Base-by-base conservation (phyloP, 176 grass and related monocot species). In the Phyllostachys edulis region DNA sequence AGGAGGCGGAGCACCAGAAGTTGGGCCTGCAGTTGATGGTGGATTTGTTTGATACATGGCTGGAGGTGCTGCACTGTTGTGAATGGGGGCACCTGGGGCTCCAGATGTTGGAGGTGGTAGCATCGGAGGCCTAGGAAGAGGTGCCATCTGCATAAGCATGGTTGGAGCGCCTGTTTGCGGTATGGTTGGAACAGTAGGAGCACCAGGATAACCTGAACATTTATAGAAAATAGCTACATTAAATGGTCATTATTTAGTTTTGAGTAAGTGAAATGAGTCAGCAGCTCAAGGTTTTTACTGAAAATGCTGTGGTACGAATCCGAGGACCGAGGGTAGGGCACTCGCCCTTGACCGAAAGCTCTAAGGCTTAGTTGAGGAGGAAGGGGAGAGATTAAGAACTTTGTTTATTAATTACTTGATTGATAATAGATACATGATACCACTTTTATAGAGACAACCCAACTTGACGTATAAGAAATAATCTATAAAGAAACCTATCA, bases 61-160 rank as follows among this genome's bases (percentile, higher is more conserved):
- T 66, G 82, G 74, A 82, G 87, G 73, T 15, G 89, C 73, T 65
- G 64, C 63, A n/a, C 63, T 82, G 70, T 74, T 91, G 45, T 86
- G 73, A 39, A 82, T 56, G 3, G 86, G 74, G 7, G 63, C 79
- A 29, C 73, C 75, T 67, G 77, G 80, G 84, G 57, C 81, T 61
- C 81, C 89, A 66, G 89, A 92, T 67, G 73, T 87, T n/a, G 92
- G 92, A 70, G 77, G 89, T 27, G 62, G 64, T 76, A 94, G 68
- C 20, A 74, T 85, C 20, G 87, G 89, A 32, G 92, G 92, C 74
- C 89, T 87, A 29, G 92, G 92, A n/a, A 92, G 89, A 40, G 77
- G 80, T 12, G 82, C 66, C 66, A 89, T 78, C 79, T 89, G 87
- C 84, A 91, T 91, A 5, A 85, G 87, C 82, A 91, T 69, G 0